Evolutionary conservation across 768 basidiomycete genomes (phyloP).

Genomic region (Asterophora lycoperdoides): DNA sequence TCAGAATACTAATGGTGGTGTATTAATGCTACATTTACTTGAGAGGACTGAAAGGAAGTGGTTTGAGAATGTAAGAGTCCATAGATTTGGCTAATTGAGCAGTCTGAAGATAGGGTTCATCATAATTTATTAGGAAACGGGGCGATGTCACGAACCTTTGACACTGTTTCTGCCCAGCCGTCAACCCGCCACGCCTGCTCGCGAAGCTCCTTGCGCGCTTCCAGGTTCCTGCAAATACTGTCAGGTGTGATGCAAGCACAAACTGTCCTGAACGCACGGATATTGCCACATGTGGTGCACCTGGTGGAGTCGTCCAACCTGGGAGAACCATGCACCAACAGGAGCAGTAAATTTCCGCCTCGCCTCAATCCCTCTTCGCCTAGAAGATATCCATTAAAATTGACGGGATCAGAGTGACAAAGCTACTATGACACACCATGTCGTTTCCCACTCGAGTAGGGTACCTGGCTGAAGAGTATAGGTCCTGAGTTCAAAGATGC

Average conservation of each 20-base stretch:
- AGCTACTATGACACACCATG: conserved; percentile 56
- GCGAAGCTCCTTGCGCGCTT: conserved; percentile 76
- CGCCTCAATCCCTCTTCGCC: conserved; percentile 94
- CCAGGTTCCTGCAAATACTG: conserved; percentile 50
- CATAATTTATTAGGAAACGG: conserved; percentile 6
- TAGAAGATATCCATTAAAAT: conserved; percentile 23
- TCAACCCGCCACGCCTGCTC: conserved; percentile 93
- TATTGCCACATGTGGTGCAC: conserved; percentile 99
- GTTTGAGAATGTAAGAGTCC: conserved; percentile 80
- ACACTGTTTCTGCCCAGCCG: conserved; percentile 93
- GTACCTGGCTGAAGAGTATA: conserved; percentile 89
- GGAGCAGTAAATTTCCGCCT: conserved; percentile 82
- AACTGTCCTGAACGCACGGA: conserved; percentile 48
- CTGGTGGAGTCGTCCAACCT: conserved; percentile 77
- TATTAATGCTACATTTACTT: conserved; percentile 44
- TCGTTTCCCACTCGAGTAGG: conserved; percentile 90
- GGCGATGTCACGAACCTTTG: conserved; percentile 54
- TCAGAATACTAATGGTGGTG: too few species aligned
- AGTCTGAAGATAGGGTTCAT: conserved; percentile 51
- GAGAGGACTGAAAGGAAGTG: conserved; percentile 80
- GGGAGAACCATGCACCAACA: conserved; percentile 90
- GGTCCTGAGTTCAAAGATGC: conserved; percentile 88
- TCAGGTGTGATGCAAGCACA: conserved; percentile 13
- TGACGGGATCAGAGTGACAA: conserved; percentile 1
- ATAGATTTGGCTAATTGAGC: conserved; percentile 81